Conservation (phyloP, 176 grass and related monocot species). For the Avena sativa region DNA sequence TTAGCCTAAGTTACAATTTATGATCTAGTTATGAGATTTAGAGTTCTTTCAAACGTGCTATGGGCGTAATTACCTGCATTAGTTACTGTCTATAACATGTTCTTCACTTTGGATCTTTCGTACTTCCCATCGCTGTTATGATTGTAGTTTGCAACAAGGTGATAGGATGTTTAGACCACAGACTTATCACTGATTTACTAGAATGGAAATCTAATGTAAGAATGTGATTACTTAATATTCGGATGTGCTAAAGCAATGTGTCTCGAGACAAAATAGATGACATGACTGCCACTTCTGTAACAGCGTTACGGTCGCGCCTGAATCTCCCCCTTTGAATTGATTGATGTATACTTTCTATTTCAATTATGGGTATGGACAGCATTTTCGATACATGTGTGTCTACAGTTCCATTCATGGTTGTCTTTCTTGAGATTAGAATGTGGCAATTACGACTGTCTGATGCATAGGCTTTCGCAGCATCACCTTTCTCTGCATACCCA, state of each 20-base stretch:
- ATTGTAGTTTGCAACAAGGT: not conserved
- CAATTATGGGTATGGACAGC: not conserved
- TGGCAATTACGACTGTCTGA: not conserved
- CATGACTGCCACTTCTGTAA: not conserved
- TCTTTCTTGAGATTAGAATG: not conserved
- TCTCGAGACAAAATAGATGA: not conserved
- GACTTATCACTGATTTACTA: not conserved
- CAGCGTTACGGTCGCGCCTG: not conserved
- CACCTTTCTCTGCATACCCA: conserved; percentile 65
- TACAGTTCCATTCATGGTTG: not conserved
- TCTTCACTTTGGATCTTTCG: not conserved
- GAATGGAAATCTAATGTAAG: not conserved
- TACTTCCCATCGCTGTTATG: not conserved
- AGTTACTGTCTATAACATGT: not conserved
- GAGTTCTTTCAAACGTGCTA: not conserved
- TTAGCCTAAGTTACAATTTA: not conserved
- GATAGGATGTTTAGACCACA: not conserved
- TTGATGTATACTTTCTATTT: not conserved
- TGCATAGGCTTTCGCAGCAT: conserved; percentile 55
- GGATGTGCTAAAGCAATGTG: not conserved
- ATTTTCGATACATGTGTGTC: not conserved
- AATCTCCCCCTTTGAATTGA: not conserved
- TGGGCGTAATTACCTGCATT: not conserved
- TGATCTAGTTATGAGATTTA: not conserved
- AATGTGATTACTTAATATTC: not conserved